Conservation (phyloP, 352 stramenopile genomes). For the Globisporangium echinulatum region DNA sequence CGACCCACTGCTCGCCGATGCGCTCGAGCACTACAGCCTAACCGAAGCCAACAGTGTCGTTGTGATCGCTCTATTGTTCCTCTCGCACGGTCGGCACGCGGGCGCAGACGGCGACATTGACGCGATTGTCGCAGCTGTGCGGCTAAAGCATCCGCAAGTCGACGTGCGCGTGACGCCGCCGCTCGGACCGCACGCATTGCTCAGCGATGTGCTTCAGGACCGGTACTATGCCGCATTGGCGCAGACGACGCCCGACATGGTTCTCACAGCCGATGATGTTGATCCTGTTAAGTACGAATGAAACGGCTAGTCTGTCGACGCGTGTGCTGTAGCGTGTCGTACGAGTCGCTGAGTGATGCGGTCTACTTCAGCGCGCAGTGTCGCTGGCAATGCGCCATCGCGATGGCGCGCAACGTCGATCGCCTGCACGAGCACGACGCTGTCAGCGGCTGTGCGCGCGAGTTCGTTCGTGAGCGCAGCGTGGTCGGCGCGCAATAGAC, state of each 20-base stretch:
- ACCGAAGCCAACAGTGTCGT: slow-evolving; percentile 35
- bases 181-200: slow-evolving; percentile 50
- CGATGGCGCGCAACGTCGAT: slow-evolving; percentile 49
- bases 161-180: slow-evolving; percentile 59
- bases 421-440: slow-evolving; percentile 55
- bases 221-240: slow-evolving; percentile 38
- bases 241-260: slow-evolving; percentile 20
- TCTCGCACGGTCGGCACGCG: slow-evolving; percentile 68
- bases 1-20: slow-evolving; percentile 62
- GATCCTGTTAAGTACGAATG: not conserved
- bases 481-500: slow-evolving; percentile 40
- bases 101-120: slow-evolving; percentile 75
- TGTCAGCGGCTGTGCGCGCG: slow-evolving; percentile 53
- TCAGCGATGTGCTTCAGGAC: slow-evolving; percentile 61
- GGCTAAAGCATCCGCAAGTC: slow-evolving; percentile 30
- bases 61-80: slow-evolving; percentile 68
- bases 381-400: slow-evolving; percentile 40
- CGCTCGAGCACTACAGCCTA: slow-evolving; percentile 59
- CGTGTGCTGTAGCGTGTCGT: not conserved
- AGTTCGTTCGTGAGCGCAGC: slow-evolving; percentile 53
- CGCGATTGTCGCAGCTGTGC: slow-evolving; percentile 51
- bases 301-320: too few relatives aligned
- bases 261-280: slow-evolving; percentile 4
- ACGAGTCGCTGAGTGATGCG: slow-evolving; percentile 41
- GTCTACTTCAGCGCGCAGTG: slow-evolving; percentile 47